Evolutionary conservation across 495 filamentous ascomycete species (phyloP), one percentile per base, ranked within the genome.

Genomic region (Hyaloscypha variabilis): DNA sequence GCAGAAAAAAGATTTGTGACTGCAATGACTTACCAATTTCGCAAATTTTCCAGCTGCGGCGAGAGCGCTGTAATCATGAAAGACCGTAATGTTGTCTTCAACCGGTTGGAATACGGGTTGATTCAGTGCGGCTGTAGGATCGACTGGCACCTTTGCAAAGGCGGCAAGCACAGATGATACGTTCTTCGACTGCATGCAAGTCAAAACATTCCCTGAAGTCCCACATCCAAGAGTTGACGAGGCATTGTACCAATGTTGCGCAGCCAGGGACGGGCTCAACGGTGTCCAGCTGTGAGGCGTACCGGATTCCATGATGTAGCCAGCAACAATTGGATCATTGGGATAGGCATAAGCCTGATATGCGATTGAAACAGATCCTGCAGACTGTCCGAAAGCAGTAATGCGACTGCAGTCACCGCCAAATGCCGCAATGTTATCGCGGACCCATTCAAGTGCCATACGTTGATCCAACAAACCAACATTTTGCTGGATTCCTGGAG

Each of bases 381-480:
- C 88, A 13, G 86, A 90, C 64, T 91, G 85, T 11, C 91, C 91
- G 59, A 84, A 81, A 21, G 93, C 81, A 2, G 91, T 95, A 36
- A 93, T 84, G 58, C 81, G 76, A 23, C 71, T 68, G 3, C 85
- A 80, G 69, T 93, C 87, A 17, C 91, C 90, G 3, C 90, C 89
- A 69, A 94, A 92, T 2, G 82, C 77, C 60, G 78, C 74, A 65
- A 92, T 91, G 68, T 92, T 77, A 62, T 85, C 78, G 62, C 90
- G 83, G 23, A 92, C 83, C 91, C 91, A 92, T 65, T 91, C 73
- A n/a, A 93, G 77, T 13, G 87, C 90, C 34, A 88, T 78, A 2
- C 83, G 79, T 71, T 92, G 89, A 70, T 93, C 91, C 31, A 83
- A 75, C 4, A 93, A 77, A 0, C 86, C 91, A 1, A 83, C 83